Base-by-base conservation (phyloP, 2,329 filamentous ascomycete genomes). In the Fusarium sacchari region DNA sequence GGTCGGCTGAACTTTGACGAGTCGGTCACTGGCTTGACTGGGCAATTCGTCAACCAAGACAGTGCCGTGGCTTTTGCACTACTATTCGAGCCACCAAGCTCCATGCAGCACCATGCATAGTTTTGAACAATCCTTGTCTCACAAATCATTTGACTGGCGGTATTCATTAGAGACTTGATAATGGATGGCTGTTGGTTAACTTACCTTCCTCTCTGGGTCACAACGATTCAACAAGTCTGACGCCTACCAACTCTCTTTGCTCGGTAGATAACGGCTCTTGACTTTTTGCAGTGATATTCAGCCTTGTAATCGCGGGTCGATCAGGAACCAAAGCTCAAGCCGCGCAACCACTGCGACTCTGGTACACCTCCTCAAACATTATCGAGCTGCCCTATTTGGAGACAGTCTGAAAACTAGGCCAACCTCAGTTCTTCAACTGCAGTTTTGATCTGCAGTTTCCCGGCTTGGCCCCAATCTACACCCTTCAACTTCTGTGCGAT, bases 401-500 rank as follows among this genome's bases (percentile, higher is more conserved):
- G 56, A 61, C 64, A 50, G 36, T 61, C 50, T 53, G 50, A 39
- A 55, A 36, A 61, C 78, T 67, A 88, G 46, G 26, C 37, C 28
- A 69, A 75, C 39, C 82, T 83, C 60, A 90, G 78, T 70, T 81
- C 82, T 60, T 81, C 80, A 42, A 87, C 83, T 32, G 86, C 73
- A 15, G 72, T 76, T 74, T 83, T 84, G 37, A 89, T 80, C 60
- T 82, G 79, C 11, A 72, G 76, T 79, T 87, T 89, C 32, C 84
- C 84, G n/a, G 87, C 88, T 64, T 81, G 84, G 24, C 85, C 85
- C 89, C 89, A 92, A 75, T 92, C 89, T 18, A 88, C 82, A 10
- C 89, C 83, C 77, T 86, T 85, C 70, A 91, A 77, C 60, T 74
- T 79, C 63, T 80, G 76, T 24, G 75, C 80, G 14, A 72, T 71